Evolutionary conservation across 306 rosid species (phyloP).

Genomic region (Prunus padus): DNA sequence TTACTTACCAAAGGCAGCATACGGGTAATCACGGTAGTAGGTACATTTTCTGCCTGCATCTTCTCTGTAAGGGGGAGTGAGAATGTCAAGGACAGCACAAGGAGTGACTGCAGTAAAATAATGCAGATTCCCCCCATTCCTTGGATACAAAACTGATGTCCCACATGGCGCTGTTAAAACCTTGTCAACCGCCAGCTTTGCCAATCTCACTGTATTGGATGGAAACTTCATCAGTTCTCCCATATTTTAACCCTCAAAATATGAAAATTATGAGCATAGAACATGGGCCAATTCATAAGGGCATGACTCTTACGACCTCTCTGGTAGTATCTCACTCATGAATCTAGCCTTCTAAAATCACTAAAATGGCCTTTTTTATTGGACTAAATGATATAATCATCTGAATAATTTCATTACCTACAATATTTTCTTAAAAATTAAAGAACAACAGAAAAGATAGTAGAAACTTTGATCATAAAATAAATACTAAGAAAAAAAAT

Average conservation of each 20-base stretch:
- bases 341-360: background rate
- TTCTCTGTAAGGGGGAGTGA: conserved; percentile 80
- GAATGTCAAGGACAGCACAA: conserved; percentile 86
- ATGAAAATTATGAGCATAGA: background rate
- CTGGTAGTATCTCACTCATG: background rate
- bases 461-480: background rate
- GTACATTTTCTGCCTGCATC: conserved; percentile 81
- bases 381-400: background rate
- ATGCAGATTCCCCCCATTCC: conserved; percentile 81
- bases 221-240: background rate
- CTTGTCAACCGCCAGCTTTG: conserved; percentile 72
- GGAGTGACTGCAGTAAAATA: conserved; percentile 85
- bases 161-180: conserved; percentile 70
- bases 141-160: conserved; percentile 76
- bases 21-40: conserved; percentile 78
- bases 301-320: background rate
- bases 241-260: background rate
- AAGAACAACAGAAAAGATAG: background rate
- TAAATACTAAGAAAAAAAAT: too few relatives aligned
- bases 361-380: background rate
- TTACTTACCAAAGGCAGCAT: conserved; percentile 64
- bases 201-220: conserved; percentile 59
- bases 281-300: background rate
- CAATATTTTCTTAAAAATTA: background rate
- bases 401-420: background rate